Evolutionary conservation across 495 filamentous ascomycete genomes (phyloP).

Genomic region (Beverwykella pulmonaria): DNA sequence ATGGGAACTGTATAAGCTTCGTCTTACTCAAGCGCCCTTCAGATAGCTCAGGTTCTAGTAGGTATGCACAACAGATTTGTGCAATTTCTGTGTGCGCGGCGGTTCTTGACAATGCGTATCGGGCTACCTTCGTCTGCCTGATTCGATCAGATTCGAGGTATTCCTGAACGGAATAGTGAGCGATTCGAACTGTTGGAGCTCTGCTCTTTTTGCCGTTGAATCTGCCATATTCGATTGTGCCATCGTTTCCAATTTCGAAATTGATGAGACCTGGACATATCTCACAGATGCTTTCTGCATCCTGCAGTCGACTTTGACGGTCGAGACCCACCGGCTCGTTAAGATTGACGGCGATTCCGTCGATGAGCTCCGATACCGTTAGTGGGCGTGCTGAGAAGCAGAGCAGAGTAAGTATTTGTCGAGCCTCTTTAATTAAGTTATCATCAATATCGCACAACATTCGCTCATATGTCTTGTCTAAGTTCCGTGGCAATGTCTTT

Average conservation of each 20-base stretch:
- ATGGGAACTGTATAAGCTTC: constrained; percentile 31
- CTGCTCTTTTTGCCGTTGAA: too few relatives aligned
- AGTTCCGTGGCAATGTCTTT: constrained; percentile 42
- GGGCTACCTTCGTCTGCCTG: constrained; percentile 32
- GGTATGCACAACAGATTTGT: constrained; percentile 44
- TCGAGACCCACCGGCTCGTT: neutral
- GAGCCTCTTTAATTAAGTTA: constrained; percentile 37
- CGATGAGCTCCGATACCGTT: constrained; percentile 42
- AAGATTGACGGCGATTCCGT: constrained; percentile 42
- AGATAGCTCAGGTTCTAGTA: constrained; percentile 42
- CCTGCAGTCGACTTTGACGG: neutral
- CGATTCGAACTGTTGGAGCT: constrained; percentile 37
- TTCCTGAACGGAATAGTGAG: constrained; percentile 51
- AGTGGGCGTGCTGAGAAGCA: constrained; percentile 43
- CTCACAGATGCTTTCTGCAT: constrained; percentile 3
- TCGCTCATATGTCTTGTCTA: constrained; percentile 48
- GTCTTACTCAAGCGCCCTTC: neutral
- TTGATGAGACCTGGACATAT: constrained; percentile 46
- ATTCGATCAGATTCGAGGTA: constrained; percentile 49
- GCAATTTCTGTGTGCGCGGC: constrained; percentile 42
- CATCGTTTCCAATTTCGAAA: constrained; percentile 2
- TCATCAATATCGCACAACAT: constrained; percentile 43
- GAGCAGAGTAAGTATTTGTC: constrained; percentile 44
- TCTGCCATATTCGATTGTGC: neutral
- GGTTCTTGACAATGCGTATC: constrained; percentile 35